Conservation (phyloP, 2,329 filamentous ascomycete species). For the Fusarium redolens region DNA sequence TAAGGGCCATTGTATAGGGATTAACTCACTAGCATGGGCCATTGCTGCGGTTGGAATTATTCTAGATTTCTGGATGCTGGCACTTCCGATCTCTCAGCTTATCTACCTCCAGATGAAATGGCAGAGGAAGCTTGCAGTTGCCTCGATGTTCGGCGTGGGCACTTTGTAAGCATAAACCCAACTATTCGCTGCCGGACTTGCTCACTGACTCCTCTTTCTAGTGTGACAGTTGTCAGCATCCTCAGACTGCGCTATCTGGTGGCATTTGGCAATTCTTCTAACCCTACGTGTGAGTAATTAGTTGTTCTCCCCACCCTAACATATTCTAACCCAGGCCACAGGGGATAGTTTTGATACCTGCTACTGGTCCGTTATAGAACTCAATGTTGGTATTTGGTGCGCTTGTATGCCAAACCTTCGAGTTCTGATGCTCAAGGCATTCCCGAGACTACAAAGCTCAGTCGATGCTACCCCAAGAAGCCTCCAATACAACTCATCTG, state of each 20-base stretch:
- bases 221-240: slow-evolving; percentile 15
- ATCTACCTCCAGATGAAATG: slow-evolving; percentile 2
- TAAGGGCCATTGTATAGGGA: slow-evolving; percentile 7
- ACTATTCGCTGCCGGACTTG: rapidly evolving
- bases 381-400: slow-evolving; percentile 7
- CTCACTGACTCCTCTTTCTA: not conserved
- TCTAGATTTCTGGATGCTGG: slow-evolving; percentile 11
- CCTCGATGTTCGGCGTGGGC: not conserved
- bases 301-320: rapidly evolving
- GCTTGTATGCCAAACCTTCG: slow-evolving; percentile 9
- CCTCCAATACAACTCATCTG: not conserved
- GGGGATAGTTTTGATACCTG: slow-evolving; percentile 14
- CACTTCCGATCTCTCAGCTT: not conserved
- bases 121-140: slow-evolving; percentile 14
- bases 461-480: not conserved
- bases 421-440: not conserved
- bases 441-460: not conserved
- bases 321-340: not conserved
- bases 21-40: slow-evolving; percentile 13
- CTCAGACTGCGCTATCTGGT: slow-evolving; percentile 1
- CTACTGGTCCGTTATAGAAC: slow-evolving; percentile 17
- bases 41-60: slow-evolving; percentile 5
- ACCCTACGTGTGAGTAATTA: slow-evolving; percentile 8
- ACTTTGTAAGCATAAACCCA: not conserved
- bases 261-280: slow-evolving; percentile 6